These are phyloP conservation scores for Epichloe sp. DNA, from an alignment of 2,329 filamentous ascomycete genomes.

Conservation along the genomic window DNA sequence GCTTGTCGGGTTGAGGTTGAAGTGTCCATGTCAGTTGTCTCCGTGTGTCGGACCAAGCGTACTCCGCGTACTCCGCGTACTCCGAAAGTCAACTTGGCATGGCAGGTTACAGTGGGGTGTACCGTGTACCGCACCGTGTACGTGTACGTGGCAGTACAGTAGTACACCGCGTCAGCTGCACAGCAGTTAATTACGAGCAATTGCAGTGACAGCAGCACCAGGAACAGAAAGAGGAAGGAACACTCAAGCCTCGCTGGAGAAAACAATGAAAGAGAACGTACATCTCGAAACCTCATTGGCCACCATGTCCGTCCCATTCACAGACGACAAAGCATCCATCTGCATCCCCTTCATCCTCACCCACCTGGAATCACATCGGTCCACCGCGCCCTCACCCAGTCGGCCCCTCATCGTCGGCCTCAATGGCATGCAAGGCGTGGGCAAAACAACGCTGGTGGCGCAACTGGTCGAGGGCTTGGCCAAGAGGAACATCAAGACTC, in stretches of 20 bases:
- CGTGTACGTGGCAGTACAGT: too few species aligned
- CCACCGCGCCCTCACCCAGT: slow-evolving; percentile 15
- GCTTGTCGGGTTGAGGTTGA: not conserved
- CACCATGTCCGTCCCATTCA: slow-evolving; percentile 23
- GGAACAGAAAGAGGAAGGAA: not conserved
- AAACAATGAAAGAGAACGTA: not conserved
- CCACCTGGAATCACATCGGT: slow-evolving; percentile 38
- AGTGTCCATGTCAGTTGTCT: not conserved
- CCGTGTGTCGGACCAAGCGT: not conserved
- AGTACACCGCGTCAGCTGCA: not conserved
- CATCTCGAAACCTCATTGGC: not conserved
- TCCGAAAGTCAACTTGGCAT: too few species aligned
- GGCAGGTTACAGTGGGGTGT: not conserved
- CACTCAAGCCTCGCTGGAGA: too few species aligned
- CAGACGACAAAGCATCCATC: slow-evolving; percentile 67
- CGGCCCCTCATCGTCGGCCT: slow-evolving; percentile 72
- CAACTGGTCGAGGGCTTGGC: slow-evolving; percentile 50
- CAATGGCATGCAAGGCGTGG: slow-evolving; percentile 83
- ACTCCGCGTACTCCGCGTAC: too few species aligned
- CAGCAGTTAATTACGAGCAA: not conserved
- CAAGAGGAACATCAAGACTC: slow-evolving; percentile 43
- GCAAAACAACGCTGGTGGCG: slow-evolving; percentile 78
- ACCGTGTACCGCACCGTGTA: too few species aligned
- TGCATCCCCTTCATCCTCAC: slow-evolving; percentile 66
- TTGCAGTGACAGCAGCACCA: not conserved